phyloP scores from a whole-genome alignment of 2,329 filamentous ascomycete species.

The Verticillium tricorpus region DNA sequence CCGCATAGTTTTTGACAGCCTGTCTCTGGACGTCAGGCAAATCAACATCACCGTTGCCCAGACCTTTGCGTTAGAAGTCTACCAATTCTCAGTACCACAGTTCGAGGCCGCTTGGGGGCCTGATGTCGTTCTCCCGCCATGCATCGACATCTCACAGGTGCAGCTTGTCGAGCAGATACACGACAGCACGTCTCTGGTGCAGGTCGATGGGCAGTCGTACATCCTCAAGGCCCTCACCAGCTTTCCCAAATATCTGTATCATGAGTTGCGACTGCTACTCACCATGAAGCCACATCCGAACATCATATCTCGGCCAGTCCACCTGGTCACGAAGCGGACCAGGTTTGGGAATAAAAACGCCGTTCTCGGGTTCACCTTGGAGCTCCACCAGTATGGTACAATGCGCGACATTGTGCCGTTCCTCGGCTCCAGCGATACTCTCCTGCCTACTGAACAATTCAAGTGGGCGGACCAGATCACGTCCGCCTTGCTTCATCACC shows the following conservation, averaged over 20 bases:
- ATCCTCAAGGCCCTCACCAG: conserved; percentile 56
- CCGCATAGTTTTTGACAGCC: conserved; percentile 47
- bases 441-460: conserved; percentile 39
- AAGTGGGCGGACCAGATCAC: conserved; percentile 52
- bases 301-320: conserved; percentile 45
- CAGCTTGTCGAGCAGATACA: conserved; percentile 49
- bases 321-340: conserved; percentile 52
- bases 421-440: conserved; percentile 38
- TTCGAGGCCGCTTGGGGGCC: conserved; percentile 40
- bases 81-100: conserved; percentile 39
- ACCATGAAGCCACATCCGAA: conserved; percentile 46
- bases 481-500: conserved; percentile 45
- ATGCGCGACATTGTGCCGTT: conserved; percentile 51
- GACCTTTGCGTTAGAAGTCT: conserved; percentile 49
- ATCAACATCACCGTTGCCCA: conserved; percentile 42
- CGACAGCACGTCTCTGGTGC: conserved; percentile 55
- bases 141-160: conserved; percentile 46
- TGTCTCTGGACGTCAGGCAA: conserved; percentile 41
- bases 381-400: conserved; percentile 49
- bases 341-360: conserved; percentile 51
- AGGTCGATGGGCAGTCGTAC: conserved; percentile 34
- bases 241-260: conserved; percentile 56
- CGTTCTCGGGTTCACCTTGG: conserved; percentile 53
- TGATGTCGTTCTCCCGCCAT: conserved; percentile 34
- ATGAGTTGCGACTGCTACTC: conserved; percentile 54